Evolutionary conservation across 2,329 filamentous ascomycete species (phyloP).

Genomic region (Teratosphaeriaceae sp.): DNA sequence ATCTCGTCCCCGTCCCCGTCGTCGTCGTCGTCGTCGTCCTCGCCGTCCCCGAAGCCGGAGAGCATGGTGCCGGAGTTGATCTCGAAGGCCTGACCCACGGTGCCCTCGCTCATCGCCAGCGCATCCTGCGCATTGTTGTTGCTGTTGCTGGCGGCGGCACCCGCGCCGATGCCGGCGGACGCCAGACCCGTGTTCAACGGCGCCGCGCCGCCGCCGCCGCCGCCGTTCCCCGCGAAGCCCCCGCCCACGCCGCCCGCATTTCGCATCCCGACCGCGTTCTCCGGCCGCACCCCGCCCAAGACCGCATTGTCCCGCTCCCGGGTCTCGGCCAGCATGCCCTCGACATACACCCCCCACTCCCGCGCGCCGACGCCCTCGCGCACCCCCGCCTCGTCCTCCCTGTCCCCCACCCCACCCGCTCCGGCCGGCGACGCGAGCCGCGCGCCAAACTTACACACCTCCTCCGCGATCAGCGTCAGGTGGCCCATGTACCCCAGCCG

Average conservation of each 20-base stretch:
- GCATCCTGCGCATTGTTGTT: conserved; percentile 22
- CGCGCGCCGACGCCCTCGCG: conserved; percentile 82
- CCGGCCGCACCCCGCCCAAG: conserved; percentile 86
- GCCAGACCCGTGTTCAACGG: no score
- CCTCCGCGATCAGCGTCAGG: conserved; percentile 91
- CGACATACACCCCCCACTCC: conserved; percentile 92
- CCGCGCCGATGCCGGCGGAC: conserved; percentile 71
- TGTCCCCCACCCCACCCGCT: no score
- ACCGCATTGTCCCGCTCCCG: conserved; percentile 97
- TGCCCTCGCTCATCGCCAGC: conserved; percentile 28
- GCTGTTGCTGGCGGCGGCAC: no score
- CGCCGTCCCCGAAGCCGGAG: conserved; percentile 88
- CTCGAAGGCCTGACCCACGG: conserved; percentile 28
- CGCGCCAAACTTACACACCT: conserved; percentile 97
- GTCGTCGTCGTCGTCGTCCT: conserved; percentile 93
- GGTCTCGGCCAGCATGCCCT: conserved; percentile 86
- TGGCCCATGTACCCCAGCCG: conserved; percentile 98
- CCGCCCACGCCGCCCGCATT: conserved; percentile 27
- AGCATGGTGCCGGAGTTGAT: conserved; percentile 40
- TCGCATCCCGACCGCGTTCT: conserved; percentile 76
- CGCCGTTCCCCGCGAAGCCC: conserved; percentile 42
- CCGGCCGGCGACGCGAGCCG: no score
- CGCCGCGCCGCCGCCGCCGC: no score
- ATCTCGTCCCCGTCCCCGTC: conserved; percentile 68
- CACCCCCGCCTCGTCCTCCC: conserved; percentile 71